Conservation (phyloP, 768 basidiomycete species). For the Hericium rajendrae region DNA sequence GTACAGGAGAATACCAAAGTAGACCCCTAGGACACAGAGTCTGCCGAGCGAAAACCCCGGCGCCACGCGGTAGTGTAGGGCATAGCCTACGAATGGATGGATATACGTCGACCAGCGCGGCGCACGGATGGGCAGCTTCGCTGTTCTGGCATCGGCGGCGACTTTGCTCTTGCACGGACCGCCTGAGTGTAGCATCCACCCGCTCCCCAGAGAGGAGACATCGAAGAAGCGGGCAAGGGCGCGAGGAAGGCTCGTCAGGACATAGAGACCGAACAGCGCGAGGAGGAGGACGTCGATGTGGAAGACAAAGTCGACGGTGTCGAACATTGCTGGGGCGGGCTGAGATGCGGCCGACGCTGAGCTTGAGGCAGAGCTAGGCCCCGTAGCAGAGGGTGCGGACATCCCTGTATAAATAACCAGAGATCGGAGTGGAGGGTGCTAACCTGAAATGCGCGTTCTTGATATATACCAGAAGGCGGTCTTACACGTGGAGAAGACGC, state of each 20-base stretch:
- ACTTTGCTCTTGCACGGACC: background rate
- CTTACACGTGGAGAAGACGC: too few relatives aligned
- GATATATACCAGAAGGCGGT: too few relatives aligned
- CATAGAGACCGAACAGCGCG: background rate
- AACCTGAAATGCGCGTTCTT: too few relatives aligned
- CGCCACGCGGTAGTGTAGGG: constrained; percentile 25
- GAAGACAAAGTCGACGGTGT: background rate
- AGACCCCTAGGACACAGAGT: constrained; percentile 25
- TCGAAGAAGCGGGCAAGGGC: background rate
- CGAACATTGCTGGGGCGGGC: background rate
- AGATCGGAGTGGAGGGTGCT: too few relatives aligned
- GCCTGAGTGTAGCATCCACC: background rate
- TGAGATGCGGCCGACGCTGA: background rate
- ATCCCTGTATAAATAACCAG: background rate
- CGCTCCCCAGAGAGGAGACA: background rate
- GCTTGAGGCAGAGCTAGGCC: background rate
- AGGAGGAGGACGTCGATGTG: background rate
- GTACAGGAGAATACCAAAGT: constrained; percentile 27
- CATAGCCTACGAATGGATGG: constrained; percentile 21
- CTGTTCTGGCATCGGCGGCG: background rate
- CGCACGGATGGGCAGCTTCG: constrained; percentile 16
- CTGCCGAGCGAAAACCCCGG: constrained; percentile 30
- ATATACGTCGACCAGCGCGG: constrained; percentile 27
- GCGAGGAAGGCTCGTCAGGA: background rate
- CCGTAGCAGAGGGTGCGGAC: background rate